These are phyloP conservation scores for Epichloe sp. DNA, from an alignment of 2,329 filamentous ascomycete species.

Conservation along the genomic window DNA sequence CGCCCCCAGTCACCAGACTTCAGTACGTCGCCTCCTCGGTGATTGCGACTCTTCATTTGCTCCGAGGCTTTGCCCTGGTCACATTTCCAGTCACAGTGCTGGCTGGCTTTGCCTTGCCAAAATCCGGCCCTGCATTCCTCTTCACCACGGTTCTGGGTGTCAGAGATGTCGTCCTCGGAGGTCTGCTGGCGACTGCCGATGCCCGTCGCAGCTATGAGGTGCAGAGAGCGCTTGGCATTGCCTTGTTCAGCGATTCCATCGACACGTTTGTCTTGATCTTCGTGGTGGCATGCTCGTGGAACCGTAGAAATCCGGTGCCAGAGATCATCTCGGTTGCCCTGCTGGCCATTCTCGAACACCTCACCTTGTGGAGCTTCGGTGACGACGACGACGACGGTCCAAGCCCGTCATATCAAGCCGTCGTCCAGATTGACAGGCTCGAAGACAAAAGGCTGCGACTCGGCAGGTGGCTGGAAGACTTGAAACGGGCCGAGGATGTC, in stretches of 20 bases:
- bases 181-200: constrained; percentile 16
- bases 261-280: constrained; percentile 23
- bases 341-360: constrained; percentile 19
- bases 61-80: constrained; percentile 17
- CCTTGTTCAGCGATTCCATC: constrained; percentile 20
- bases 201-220: constrained; percentile 12
- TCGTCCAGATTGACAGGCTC: constrained; percentile 3
- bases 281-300: constrained; percentile 18
- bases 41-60: constrained; percentile 15
- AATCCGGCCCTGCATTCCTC: constrained; percentile 15
- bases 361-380: constrained; percentile 21
- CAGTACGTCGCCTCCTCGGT: constrained; percentile 13
- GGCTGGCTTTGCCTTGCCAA: constrained; percentile 17
- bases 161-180: constrained; percentile 18
- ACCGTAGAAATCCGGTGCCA: constrained; percentile 16
- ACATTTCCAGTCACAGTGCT: constrained; percentile 16
- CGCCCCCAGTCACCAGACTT: constrained; percentile 7
- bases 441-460: constrained; percentile 19
- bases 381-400: constrained; percentile 13
- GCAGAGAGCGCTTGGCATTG: constrained; percentile 17
- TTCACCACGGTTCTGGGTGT: constrained; percentile 19
- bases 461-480: constrained; percentile 19
- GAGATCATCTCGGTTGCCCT: constrained; percentile 18
- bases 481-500: constrained; percentile 8
- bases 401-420: constrained; percentile 6